Evolutionary conservation across 768 basidiomycete species (phyloP).

Genomic region (Sporobolomyces roseus): DNA sequence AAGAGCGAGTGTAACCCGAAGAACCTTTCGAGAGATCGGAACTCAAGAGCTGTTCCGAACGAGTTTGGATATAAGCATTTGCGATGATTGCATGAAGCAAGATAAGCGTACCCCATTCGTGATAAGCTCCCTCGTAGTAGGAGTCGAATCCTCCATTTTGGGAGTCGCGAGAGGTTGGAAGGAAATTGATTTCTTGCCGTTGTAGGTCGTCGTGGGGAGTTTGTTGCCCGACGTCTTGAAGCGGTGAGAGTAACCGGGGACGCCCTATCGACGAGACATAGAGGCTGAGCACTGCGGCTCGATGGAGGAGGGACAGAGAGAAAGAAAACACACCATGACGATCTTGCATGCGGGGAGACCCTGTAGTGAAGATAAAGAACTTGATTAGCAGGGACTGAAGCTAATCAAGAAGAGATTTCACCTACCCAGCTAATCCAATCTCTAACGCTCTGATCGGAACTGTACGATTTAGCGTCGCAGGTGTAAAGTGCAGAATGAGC

Average conservation of each 20-base stretch:
- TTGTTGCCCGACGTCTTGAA: slow-evolving; percentile 18
- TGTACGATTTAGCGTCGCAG: slow-evolving; percentile 16
- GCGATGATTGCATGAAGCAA: background rate
- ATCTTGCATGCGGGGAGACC: slow-evolving; percentile 30
- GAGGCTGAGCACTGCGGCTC: too few relatives aligned
- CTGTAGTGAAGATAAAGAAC: background rate
- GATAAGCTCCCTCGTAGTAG: background rate
- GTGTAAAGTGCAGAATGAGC: slow-evolving; percentile 28
- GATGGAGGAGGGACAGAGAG: background rate
- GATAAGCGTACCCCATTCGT: background rate
- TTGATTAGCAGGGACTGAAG: too few relatives aligned
- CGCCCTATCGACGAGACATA: slow-evolving; percentile 25
- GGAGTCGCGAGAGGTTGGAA: slow-evolving; percentile 17
- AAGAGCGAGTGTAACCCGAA: slow-evolving; percentile 21
- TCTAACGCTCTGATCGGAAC: slow-evolving; percentile 1
- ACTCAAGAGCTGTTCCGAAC: slow-evolving; percentile 6
- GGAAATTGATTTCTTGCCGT: background rate
- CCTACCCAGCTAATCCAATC: slow-evolving; percentile 10
- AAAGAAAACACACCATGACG: slow-evolving; percentile 8
- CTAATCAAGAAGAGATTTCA: too few relatives aligned
- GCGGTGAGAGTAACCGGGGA: slow-evolving; percentile 28
- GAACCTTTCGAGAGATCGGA: slow-evolving; percentile 13
- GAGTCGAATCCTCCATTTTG: background rate
- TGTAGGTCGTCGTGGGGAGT: slow-evolving; percentile 27
- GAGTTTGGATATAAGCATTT: background rate